Conservation (phyloP, 1,284 basidiomycete genomes). For the Rhodotorula mucilaginosa region DNA sequence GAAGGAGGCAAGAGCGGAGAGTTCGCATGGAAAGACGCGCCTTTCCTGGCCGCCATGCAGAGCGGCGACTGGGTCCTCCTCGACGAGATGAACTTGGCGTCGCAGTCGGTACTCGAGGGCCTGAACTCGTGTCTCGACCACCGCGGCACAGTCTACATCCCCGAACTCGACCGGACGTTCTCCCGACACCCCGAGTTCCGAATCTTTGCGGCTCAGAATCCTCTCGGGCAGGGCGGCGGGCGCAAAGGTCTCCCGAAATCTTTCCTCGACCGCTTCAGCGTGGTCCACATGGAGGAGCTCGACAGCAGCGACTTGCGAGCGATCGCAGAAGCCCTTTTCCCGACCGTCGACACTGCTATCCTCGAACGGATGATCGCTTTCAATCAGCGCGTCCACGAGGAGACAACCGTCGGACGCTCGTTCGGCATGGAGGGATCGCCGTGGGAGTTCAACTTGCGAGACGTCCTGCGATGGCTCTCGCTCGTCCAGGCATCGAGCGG, state of each 20-base stretch:
- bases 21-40: constrained; percentile 96
- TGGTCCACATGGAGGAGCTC: constrained; percentile 90
- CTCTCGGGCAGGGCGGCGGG: constrained; percentile 91
- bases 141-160: constrained; percentile 90
- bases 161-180: constrained; percentile 90
- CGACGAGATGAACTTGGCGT: constrained; percentile 63
- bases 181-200: constrained; percentile 84
- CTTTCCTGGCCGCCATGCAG: constrained; percentile 89
- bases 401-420: constrained; percentile 63
- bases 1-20: constrained; percentile 88
- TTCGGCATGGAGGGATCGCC: constrained; percentile 85
- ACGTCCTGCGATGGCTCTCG: constrained; percentile 81
- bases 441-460: constrained; percentile 99
- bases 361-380: constrained; percentile 79
- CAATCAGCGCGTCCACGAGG: constrained; percentile 70
- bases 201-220: constrained; percentile 98
- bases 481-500: constrained; percentile 55
- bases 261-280: constrained; percentile 96
- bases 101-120: constrained; percentile 83
- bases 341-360: constrained; percentile 57
- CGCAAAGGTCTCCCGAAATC: constrained; percentile 97
- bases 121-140: constrained; percentile 96
- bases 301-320: constrained; percentile 72
- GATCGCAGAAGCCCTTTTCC: constrained; percentile 75
- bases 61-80: constrained; percentile 93